Evolutionary conservation across 1,139 yeast species (phyloP).

Genomic region (Saccharomyces hybrid): DNA sequence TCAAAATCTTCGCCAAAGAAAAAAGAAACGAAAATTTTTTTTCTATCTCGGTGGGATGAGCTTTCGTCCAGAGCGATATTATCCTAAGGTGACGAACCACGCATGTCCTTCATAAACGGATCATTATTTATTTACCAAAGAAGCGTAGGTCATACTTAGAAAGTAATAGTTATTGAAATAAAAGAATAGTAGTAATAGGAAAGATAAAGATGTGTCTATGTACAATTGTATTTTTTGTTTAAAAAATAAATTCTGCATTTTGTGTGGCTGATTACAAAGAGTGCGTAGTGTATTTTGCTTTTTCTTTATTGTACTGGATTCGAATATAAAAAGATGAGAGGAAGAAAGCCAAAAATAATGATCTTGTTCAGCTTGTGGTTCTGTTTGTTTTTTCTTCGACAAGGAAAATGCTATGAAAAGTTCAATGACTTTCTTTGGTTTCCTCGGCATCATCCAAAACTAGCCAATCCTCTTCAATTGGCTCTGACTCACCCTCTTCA

Average conservation of each 20-base stretch:
- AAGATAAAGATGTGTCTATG: background rate
- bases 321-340: background rate
- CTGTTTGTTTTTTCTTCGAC: background rate
- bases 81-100: background rate
- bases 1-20: constrained; percentile 1
- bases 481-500: constrained; percentile 23
- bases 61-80: background rate
- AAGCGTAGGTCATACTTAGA: background rate
- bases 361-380: background rate
- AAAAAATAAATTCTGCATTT: background rate
- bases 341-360: background rate
- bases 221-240: background rate
- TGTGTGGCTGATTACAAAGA: background rate
- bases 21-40: constrained; percentile 3
- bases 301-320: background rate
- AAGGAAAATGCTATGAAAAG: background rate
- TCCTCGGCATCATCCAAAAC: constrained; percentile 53
- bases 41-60: background rate
- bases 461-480: constrained; percentile 66
- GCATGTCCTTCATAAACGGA: background rate
- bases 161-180: background rate
- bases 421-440: constrained; percentile 51
- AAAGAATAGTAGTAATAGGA: background rate
- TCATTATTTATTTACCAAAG: background rate
- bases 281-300: background rate